Evolutionary conservation across 2,329 filamentous ascomycete genomes (phyloP).

Genomic region (Trichoderma oligosporum): DNA sequence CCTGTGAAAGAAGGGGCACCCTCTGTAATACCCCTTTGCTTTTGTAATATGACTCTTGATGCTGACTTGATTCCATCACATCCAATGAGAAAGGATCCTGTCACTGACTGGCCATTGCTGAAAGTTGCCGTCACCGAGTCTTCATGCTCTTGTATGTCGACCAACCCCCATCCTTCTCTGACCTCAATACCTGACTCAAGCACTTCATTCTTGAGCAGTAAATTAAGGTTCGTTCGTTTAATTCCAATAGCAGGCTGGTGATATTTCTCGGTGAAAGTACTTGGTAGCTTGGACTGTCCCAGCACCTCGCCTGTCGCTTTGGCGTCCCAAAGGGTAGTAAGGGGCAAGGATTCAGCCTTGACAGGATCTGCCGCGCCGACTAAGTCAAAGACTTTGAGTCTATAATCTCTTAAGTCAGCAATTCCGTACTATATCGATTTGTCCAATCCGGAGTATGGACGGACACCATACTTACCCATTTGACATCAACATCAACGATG

Average conservation of each 20-base stretch:
- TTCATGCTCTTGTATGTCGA: conserved; percentile 22
- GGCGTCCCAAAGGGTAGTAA: conserved; percentile 23
- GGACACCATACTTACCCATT: conserved; percentile 27
- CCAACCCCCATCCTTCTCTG: conserved; percentile 27
- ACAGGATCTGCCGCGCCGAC: conserved; percentile 21
- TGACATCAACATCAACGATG: conserved; percentile 27
- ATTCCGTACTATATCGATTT: background rate
- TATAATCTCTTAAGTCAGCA: background rate
- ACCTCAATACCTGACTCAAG: conserved; percentile 24
- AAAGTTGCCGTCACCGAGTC: conserved; percentile 26
- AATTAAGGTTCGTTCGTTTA: conserved; percentile 24
- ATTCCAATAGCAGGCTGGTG: conserved; percentile 25
- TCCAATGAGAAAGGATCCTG: conserved; percentile 26
- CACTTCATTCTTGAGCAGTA: conserved; percentile 21
- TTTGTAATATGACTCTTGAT: conserved; percentile 20
- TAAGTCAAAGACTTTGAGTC: conserved; percentile 25
- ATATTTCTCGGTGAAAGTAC: conserved; percentile 23
- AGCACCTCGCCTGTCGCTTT: conserved; percentile 22
- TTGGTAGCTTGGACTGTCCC: conserved; percentile 23
- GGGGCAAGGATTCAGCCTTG: conserved; percentile 20
- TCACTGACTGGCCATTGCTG: conserved; percentile 20
- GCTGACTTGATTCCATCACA: conserved; percentile 27
- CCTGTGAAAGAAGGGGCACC: conserved; percentile 25
- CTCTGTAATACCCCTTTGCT: conserved; percentile 20
- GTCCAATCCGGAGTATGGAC: too few relatives aligned